phyloP scores from a whole-genome alignment of 2,329 filamentous ascomycete genomes.

The Arthroderma sp. region DNA sequence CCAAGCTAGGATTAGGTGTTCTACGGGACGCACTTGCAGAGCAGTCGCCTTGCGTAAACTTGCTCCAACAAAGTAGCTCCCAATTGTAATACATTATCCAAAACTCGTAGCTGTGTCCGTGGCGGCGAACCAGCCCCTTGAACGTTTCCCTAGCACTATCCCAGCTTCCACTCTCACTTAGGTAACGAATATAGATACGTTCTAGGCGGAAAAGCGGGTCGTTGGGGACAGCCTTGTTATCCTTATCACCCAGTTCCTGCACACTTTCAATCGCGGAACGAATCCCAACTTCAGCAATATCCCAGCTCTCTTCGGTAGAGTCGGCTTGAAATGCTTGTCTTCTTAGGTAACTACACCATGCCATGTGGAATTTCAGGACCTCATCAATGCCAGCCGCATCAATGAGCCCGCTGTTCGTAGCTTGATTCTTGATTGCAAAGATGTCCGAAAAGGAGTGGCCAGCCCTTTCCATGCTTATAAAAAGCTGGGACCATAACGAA shows the following conservation, averaged over 20 bases:
- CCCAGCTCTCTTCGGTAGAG: slow-evolving; percentile 66
- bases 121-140: slow-evolving; percentile 54
- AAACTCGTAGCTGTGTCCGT: slow-evolving; percentile 75
- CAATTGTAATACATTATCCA: slow-evolving; percentile 88
- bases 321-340: slow-evolving; percentile 65
- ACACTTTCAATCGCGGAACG: slow-evolving; percentile 76
- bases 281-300: slow-evolving; percentile 82
- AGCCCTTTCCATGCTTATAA: slow-evolving; percentile 71
- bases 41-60: slow-evolving; percentile 40
- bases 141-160: slow-evolving; percentile 67
- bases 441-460: slow-evolving; percentile 65
- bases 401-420: slow-evolving; percentile 71
- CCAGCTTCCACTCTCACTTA: slow-evolving; percentile 67
- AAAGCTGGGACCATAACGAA: slow-evolving; percentile 75
- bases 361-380: slow-evolving; percentile 78
- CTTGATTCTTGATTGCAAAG: slow-evolving; percentile 80
- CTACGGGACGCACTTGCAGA: slow-evolving; percentile 42
- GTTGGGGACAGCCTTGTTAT: slow-evolving; percentile 68
- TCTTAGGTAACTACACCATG: slow-evolving; percentile 90
- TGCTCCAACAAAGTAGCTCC: slow-evolving; percentile 65
- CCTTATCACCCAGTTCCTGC: slow-evolving; percentile 59
- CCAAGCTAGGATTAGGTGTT: slow-evolving; percentile 53
- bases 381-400: slow-evolving; percentile 78
- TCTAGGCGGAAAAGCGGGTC: slow-evolving; percentile 82
- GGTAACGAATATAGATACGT: slow-evolving; percentile 80